These are phyloP conservation scores for Phaeosphaeria sp. DNA, from an alignment of 2,329 filamentous ascomycete species.

Conservation along the genomic window DNA sequence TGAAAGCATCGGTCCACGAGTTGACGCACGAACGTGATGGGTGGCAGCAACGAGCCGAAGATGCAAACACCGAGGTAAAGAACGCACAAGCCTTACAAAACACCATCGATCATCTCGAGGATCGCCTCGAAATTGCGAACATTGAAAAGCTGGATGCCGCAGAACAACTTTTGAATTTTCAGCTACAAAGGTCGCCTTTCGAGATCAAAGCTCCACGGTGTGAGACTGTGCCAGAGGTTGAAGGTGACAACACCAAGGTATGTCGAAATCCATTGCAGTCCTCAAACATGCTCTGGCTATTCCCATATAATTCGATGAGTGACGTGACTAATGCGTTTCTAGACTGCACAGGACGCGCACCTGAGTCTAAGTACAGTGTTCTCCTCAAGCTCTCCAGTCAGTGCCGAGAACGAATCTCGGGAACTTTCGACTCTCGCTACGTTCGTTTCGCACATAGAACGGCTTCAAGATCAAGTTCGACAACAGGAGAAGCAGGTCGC, in stretches of 20 bases:
- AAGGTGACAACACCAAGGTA: slow-evolving; percentile 2
- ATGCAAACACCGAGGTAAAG: slow-evolving; percentile 34
- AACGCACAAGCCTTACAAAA: slow-evolving; percentile 42
- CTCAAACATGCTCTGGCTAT: background rate
- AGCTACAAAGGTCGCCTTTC: slow-evolving; percentile 34
- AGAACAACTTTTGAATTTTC: slow-evolving; percentile 43
- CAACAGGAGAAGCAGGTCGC: slow-evolving; percentile 34
- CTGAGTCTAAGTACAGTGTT: slow-evolving; percentile 41
- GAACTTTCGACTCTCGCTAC: slow-evolving; percentile 31
- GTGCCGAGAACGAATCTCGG: slow-evolving; percentile 18
- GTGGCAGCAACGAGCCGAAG: slow-evolving; percentile 31
- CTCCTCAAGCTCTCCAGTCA: slow-evolving; percentile 26
- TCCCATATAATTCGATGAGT: background rate
- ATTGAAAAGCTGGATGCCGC: slow-evolving; percentile 50
- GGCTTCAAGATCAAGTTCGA: slow-evolving; percentile 41
- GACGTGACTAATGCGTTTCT: background rate
- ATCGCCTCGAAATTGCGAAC: slow-evolving; percentile 49
- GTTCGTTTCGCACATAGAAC: slow-evolving; percentile 38
- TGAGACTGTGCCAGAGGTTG: background rate
- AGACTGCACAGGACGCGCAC: slow-evolving; percentile 17
- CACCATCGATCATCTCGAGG: slow-evolving; percentile 47
- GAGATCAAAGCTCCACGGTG: slow-evolving; percentile 21
- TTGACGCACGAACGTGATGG: slow-evolving; percentile 40
- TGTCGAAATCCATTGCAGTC: background rate
- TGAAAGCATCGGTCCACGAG: slow-evolving; percentile 38